Percentiles rank a stretch among this genome's conserved stretches.
phyloP scores from a whole-genome alignment of 305 asterid genomes.

The Nicotiana rustica region DNA sequence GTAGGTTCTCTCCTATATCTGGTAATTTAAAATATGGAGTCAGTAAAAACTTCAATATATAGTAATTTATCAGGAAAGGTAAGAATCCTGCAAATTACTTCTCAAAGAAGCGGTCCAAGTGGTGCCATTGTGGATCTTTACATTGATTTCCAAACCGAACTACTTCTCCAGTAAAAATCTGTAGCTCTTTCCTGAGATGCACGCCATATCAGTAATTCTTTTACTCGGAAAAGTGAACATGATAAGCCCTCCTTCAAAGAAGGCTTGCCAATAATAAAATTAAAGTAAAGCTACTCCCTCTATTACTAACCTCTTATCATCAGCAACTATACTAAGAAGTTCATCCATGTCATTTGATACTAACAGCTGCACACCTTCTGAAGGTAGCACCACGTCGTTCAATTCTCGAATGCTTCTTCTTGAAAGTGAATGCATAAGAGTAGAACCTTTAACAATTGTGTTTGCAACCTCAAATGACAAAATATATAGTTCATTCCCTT shows the following conservation, averaged over 20 bases:
- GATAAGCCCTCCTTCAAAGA: constrained; percentile 13
- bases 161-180: constrained; percentile 77
- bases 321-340: constrained; percentile 70
- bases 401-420: constrained; percentile 59
- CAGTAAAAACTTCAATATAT: background rate
- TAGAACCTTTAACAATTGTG: constrained; percentile 79
- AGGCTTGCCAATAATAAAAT: background rate
- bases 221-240: constrained; percentile 19
- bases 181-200: constrained; percentile 73
- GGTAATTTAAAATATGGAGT: constrained; percentile 37
- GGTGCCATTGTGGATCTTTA: constrained; percentile 95
- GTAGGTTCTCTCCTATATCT: constrained; percentile 76
- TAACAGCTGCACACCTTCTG: constrained; percentile 69
- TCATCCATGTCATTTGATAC: constrained; percentile 64
- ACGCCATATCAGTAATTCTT: constrained; percentile 4
- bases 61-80: background rate
- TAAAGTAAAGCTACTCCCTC: constrained; percentile 16
- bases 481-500: constrained; percentile 68
- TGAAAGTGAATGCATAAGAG: constrained; percentile 73
- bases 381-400: constrained; percentile 66
- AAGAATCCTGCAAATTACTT: constrained; percentile 57
- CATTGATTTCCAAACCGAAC: constrained; percentile 90
- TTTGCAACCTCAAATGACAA: constrained; percentile 84
- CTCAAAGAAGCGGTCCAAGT: constrained; percentile 81
- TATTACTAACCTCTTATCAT: constrained; percentile 71